Base-by-base conservation (phyloP, 108 stramenopile species). In the Nitzschia sp. region DNA sequence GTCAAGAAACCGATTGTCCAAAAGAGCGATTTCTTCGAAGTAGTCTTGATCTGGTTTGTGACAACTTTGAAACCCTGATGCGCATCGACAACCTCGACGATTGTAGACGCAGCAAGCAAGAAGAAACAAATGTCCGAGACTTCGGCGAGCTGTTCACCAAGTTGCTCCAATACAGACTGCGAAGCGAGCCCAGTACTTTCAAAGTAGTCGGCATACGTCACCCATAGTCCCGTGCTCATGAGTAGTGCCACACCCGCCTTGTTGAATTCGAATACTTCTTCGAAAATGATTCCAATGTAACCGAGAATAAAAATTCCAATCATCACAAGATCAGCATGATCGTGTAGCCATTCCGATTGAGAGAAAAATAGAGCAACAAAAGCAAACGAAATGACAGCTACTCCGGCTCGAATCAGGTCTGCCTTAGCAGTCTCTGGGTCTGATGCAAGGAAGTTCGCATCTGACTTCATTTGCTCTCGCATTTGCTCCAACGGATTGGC, bases 11-110 rank as follows among this genome's bases (percentile, higher is more conserved):
- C 94, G 65, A 97, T 94, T 8, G 85, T 84, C 96, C 96, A 95
- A 68, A 97, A 93, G 57, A 97, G 76, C 9, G 68, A 58, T 70
- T 95, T 95, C 82, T 97, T 97, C 21, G 83, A 85, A 13, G 86
- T 92, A 17, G 94, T 93, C 48, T 87, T 91, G 75, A 97, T 97
- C 67, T 81, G 78, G 66, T 95, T 95, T 31, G 96, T 95, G 0
- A 97, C 93, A 38, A 97, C 92, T 78, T 95, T 92, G 85, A 97
- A 97, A 13, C 96, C 96, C 66, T 97, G 92, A 78, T 97, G 94
- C 31, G 88, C 80, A 79, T 97, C 96, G n/a, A 97, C 90, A 33
- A 95, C 93, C 69, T 97, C 96, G 35, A 97, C 96, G 71, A 97
- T 97, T 5, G 96, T 89, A 28, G 90, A 92, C 0, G 96, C 96